phyloP scores from a whole-genome alignment of 1,139 yeast genomes.

The Hyphopichia burtonii region DNA sequence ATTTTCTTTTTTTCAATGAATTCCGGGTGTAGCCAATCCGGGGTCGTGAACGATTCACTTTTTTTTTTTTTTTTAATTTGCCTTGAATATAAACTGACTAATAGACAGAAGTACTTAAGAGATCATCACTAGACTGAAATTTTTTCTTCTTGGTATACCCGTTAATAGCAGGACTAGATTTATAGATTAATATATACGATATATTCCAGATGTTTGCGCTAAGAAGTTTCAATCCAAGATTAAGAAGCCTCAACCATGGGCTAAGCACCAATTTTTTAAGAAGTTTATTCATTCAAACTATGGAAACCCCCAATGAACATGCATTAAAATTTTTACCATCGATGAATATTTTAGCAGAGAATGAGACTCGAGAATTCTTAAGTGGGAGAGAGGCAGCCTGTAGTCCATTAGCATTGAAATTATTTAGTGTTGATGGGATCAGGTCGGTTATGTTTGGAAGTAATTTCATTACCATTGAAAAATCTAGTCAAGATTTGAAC shows the following conservation, averaged over 20 bases:
- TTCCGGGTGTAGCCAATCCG: conserved; percentile 2
- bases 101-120: too few species aligned
- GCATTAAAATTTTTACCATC: conserved; percentile 49
- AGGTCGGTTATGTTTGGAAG: conserved; percentile 54
- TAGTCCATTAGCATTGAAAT: conserved; percentile 54
- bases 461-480: conserved; percentile 82
- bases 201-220: background rate
- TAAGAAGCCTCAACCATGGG: background rate
- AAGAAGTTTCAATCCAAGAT: background rate
- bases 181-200: background rate
- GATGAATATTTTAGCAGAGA: conserved; percentile 40
- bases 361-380: conserved; percentile 52
- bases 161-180: background rate
- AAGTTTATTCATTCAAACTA: conserved; percentile 38
- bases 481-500: conserved; percentile 44
- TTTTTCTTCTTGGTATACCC: too few species aligned
- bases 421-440: conserved; percentile 52
- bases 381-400: conserved; percentile 56
- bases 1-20: too few species aligned
- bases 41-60: background rate
- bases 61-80: too few species aligned
- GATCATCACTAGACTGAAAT: too few species aligned
- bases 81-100: too few species aligned
- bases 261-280: conserved; percentile 9
- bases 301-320: conserved; percentile 48